Percentiles rank a stretch among this genome's conserved stretches.
Evolutionary conservation across 768 basidiomycete species (phyloP).

Genomic region (Naganishia antarctica): DNA sequence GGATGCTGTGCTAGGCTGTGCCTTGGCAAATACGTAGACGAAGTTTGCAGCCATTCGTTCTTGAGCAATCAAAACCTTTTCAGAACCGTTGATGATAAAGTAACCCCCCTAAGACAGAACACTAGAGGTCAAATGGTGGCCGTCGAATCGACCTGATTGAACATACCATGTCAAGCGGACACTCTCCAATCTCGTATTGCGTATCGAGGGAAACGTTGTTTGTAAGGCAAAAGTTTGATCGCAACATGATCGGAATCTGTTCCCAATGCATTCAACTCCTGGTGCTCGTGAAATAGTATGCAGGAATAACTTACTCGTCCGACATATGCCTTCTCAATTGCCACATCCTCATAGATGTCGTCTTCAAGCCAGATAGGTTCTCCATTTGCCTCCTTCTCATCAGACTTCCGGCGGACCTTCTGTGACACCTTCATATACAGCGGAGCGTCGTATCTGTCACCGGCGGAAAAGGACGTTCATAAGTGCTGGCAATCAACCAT

Average conservation of each 20-base stretch:
- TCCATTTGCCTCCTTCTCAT: slow-evolving; percentile 18
- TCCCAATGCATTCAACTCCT: too few relatives aligned
- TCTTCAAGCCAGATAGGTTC: slow-evolving; percentile 20
- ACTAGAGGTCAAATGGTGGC: too few relatives aligned
- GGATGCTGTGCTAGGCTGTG: slow-evolving; percentile 82
- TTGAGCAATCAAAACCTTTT: slow-evolving; percentile 99
- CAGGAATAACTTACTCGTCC: slow-evolving; percentile 38
- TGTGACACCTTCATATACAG: slow-evolving; percentile 34
- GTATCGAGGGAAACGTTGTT: slow-evolving; percentile 64
- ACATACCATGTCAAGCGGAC: slow-evolving; percentile 75
- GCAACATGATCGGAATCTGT: slow-evolving; percentile 95
- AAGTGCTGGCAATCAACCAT: background rate
- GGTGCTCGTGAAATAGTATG: too few relatives aligned
- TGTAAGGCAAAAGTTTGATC: slow-evolving; percentile 90
- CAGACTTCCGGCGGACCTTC: slow-evolving; percentile 60
- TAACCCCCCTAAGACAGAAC: slow-evolving; percentile 74
- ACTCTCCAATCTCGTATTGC: slow-evolving; percentile 89
- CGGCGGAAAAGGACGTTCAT: background rate
- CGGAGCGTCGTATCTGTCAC: slow-evolving; percentile 25
- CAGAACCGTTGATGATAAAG: slow-evolving; percentile 98
- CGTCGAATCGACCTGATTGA: too few relatives aligned
- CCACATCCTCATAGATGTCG: slow-evolving; percentile 17
- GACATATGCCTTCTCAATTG: slow-evolving; percentile 24
- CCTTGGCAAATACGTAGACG: slow-evolving; percentile 98
- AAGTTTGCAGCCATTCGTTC: slow-evolving; percentile 99